phyloP scores from a whole-genome alignment of 495 filamentous ascomycete species.

The Lasiosphaeriaceae sp. region DNA sequence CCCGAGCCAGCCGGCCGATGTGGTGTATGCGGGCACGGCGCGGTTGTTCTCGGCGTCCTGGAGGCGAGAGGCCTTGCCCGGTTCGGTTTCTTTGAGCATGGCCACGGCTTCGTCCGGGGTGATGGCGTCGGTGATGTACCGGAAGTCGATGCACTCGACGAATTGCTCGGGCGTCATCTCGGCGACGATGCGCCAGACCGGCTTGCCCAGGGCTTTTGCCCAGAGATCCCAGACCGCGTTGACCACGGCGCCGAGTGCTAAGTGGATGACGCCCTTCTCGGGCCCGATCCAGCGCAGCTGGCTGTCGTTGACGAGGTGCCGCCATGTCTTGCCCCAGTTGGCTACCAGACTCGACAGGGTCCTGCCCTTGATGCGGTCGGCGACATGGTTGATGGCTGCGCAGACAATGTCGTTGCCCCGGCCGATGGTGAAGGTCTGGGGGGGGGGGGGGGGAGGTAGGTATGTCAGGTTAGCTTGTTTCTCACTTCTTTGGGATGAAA shows the following conservation, averaged over 20 bases:
- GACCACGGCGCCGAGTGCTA: constrained; percentile 84
- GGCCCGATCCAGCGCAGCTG: constrained; percentile 94
- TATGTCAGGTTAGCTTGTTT: neutral
- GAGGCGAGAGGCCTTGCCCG: constrained; percentile 62
- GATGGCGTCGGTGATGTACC: constrained; percentile 91
- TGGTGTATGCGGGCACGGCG: constrained; percentile 89
- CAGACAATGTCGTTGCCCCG: constrained; percentile 94
- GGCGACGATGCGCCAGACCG: constrained; percentile 84
- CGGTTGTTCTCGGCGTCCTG: constrained; percentile 62
- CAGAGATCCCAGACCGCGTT: constrained; percentile 96
- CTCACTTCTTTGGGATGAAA: neutral
- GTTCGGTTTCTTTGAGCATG: constrained; percentile 60
- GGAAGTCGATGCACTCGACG: constrained; percentile 84
- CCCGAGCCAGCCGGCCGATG: constrained; percentile 90
- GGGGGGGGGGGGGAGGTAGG: no score
- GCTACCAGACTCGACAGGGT: constrained; percentile 70
- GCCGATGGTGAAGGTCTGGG: constrained; percentile 90
- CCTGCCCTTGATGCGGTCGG: constrained; percentile 65
- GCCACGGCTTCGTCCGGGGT: constrained; percentile 77
- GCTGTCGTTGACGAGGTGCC: constrained; percentile 82
- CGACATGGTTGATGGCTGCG: constrained; percentile 72
- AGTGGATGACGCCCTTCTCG: constrained; percentile 92
- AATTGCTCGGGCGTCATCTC: constrained; percentile 88
- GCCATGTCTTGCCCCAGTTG: constrained; percentile 88
- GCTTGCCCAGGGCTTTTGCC: constrained; percentile 81